Conservation (phyloP, 139 green algal species). For the Desmodesmus armatus region DNA sequence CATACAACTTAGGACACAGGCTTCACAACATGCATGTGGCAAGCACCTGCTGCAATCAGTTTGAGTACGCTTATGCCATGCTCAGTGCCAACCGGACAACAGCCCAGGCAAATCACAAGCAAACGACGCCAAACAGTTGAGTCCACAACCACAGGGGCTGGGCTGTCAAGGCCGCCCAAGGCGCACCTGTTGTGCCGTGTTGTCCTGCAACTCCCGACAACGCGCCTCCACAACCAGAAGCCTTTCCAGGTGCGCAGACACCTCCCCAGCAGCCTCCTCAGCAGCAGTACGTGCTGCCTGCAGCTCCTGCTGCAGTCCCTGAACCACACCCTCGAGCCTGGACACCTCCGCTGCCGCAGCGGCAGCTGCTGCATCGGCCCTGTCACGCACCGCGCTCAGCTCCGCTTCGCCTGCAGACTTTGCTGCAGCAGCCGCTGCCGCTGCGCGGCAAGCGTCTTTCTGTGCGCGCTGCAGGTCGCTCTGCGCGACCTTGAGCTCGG, state of each 20-base stretch:
- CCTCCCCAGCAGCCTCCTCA: conserved; percentile 7
- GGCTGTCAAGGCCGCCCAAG: background rate
- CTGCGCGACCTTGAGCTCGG: background rate
- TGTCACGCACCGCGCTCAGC: too few species aligned
- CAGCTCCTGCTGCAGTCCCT: conserved; percentile 12
- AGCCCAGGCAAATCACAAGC: too few species aligned
- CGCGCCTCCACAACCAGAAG: background rate
- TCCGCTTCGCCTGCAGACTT: background rate
- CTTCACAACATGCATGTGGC: background rate
- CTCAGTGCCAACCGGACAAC: background rate
- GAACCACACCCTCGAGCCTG: background rate
- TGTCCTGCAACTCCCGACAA: conserved; percentile 20
- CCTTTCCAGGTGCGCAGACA: background rate
- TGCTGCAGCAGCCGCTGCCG: background rate
- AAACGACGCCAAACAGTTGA: too few species aligned
- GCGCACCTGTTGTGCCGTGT: conserved; percentile 12
- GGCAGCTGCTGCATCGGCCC: background rate
- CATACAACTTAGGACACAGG: too few species aligned
- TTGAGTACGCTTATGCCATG: background rate
- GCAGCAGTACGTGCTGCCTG: background rate
- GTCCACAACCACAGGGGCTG: too few species aligned
- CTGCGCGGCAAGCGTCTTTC: background rate
- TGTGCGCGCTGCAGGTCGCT: background rate
- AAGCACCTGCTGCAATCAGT: background rate
- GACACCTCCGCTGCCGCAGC: background rate